Evolutionary conservation across 2,329 filamentous ascomycete species (phyloP), one percentile per base, ranked within the genome.

Genomic region (Diaporthe ampelina): DNA sequence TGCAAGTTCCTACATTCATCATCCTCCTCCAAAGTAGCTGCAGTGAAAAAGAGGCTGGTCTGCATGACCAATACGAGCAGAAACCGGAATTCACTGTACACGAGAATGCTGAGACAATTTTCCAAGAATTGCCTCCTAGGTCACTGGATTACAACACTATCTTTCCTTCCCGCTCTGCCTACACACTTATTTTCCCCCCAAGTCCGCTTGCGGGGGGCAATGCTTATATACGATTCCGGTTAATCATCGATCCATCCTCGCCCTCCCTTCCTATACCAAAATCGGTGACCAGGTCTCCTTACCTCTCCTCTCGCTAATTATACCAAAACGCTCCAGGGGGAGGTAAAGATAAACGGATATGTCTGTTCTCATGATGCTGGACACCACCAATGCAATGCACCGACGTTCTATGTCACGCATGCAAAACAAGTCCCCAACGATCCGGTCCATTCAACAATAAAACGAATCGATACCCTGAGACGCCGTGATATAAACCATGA

Each of bases 391-490:
- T 68, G 45, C 48, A 54, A 50, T 40, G 48, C 52, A 54, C n/a
- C 32, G 9, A 29, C 26, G 40, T n/a, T 17, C 37, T 67, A 4
- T 50, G 32, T 13, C n/a, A 68, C 24, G 21, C 63, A 26, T 68
- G n/a, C 48, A 54, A 26, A 19, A 21, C 11, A 19, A 17, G 37
- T 13, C 61, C 13, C 43, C 29, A 19, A 19, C 24, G 45, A 10
- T 10, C 21, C 29, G 45, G 21, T 10, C 21, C 29, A 52, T 26
- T 37, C 13, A 13, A 67, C 11, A 32, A 19, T 43, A 26, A 63
- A 24, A 45, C 2, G 32, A 63, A 45, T 24, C 15, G 26, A 40
- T 52, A 26, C 26, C 69, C 69, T 58, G 85, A 43, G 83, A 84
- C 72, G 78, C 79, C 48, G 81, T 79, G 48, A 79, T 77, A 48